These are phyloP conservation scores for Tremella mesenterica DNA, from an alignment of 768 basidiomycete species.

Conservation along the genomic window DNA sequence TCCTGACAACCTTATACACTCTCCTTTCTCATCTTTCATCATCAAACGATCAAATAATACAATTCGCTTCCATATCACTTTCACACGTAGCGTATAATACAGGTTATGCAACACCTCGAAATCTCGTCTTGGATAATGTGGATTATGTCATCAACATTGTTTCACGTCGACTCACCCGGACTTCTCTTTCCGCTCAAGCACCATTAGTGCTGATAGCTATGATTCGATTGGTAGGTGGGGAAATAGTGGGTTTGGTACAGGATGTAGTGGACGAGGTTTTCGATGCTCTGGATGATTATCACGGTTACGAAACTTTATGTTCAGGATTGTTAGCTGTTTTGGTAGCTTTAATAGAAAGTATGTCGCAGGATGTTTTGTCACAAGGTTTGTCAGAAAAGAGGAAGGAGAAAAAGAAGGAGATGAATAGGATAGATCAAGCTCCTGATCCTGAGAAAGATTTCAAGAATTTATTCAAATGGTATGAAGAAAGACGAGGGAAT, in stretches of 20 bases:
- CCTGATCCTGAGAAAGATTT: constrained; percentile 32
- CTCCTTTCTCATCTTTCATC: constrained; percentile 79
- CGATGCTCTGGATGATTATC: constrained; percentile 88
- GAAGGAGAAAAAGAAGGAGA: constrained; percentile 7
- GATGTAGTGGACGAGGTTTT: constrained; percentile 98
- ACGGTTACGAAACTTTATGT: constrained; percentile 79
- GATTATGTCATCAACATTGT: constrained; percentile 92
- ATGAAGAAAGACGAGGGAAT: constrained; percentile 40
- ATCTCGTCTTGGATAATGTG: constrained; percentile 84
- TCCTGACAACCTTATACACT: constrained; percentile 75
- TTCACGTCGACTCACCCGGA: constrained; percentile 66
- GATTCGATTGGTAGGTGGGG: constrained; percentile 73
- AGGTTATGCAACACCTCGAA: constrained; percentile 80
- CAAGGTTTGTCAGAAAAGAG: constrained; percentile 17
- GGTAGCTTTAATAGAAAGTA: constrained; percentile 69
- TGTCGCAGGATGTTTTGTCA: constrained; percentile 48
- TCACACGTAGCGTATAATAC: constrained; percentile 61
- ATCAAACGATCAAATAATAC: constrained; percentile 55
- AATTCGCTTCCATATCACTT: constrained; percentile 68
- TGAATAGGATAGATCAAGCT: constrained; percentile 17
- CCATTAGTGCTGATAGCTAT: constrained; percentile 79
- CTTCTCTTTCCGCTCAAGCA: constrained; percentile 74
- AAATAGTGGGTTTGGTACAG: constrained; percentile 77
- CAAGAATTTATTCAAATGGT: constrained; percentile 57
- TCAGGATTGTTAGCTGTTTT: constrained; percentile 82